A percentile compares a stretch with the other conserved stretches of the same genome.
Evolutionary conservation across 768 basidiomycete genomes (phyloP).

Genomic region (Lactarius pseudohatsudake): DNA sequence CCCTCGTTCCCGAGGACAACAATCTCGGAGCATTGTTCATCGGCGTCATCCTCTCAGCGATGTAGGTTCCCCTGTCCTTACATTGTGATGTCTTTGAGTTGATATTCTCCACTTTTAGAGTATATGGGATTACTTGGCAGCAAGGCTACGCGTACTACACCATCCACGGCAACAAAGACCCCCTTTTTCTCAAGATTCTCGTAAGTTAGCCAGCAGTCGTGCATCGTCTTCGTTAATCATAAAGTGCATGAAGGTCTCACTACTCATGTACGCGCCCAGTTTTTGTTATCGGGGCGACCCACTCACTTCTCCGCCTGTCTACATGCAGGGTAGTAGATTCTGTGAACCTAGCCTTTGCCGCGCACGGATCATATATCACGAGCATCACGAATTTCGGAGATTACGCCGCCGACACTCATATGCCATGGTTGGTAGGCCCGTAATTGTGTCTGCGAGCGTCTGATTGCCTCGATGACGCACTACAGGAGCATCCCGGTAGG

Average conservation of each 20-base stretch:
- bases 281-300: not conserved
- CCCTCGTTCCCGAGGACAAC: not conserved
- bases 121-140: slow-evolving; percentile 10
- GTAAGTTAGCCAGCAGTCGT: not conserved
- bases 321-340: not conserved
- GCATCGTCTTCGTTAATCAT: not conserved
- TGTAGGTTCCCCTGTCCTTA: not conserved
- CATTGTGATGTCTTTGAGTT: not conserved
- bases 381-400: slow-evolving; percentile 10
- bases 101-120: not conserved
- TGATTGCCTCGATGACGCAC: not conserved
- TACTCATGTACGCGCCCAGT: slow-evolving; percentile 1
- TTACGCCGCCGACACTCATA: not conserved
- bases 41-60: not conserved
- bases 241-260: not conserved
- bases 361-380: slow-evolving; percentile 1
- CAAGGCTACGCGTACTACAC: slow-evolving; percentile 2
- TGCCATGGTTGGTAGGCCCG: not conserved
- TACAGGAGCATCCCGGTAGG: slow-evolving; percentile 6
- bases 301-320: not conserved
- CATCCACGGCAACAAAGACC: not conserved
- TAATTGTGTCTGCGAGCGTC: not conserved
- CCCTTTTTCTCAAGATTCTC: not conserved
- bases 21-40: not conserved
- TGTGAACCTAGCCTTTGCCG: slow-evolving; percentile 3